Base-by-base conservation (phyloP, 345 rosid genomes). In the Eucalyptus camaldulensis region DNA sequence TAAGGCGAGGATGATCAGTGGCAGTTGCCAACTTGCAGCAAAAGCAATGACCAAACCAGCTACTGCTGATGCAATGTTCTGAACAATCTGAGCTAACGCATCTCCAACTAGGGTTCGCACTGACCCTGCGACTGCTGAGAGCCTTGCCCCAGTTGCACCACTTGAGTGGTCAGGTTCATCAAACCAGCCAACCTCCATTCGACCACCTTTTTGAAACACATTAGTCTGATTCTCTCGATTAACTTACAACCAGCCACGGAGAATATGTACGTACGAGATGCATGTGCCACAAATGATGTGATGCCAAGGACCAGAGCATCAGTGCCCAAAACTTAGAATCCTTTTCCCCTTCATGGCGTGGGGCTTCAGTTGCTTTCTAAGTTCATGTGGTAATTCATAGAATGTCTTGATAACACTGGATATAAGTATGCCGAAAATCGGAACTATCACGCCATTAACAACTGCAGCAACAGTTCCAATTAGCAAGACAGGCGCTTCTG, bases 141-240 rank as follows among this genome's bases (percentile, higher is more conserved):
- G 97, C 88, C 98, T 95, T 27, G 99, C 95, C 80, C 98, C 97
- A 50, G 95, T 93, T 33, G 96, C 91, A 51, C 99, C 96, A 86
- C 96, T 96, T 25, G 99, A 96, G 90, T 97, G 93, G 80, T 92
- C 93, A 25, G 95, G 92, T 69, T 93, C 95, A 90, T 97, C 99
- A 49, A 97, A 97, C 98, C 99, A 97, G 49, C 97, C 92, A 85
- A 96, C 92, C 92, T 97, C 99, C 99, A 96, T 97, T 65, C 89
- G 91, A 97, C 95, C 47, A 94, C 97, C 91, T 94, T 97, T 95
- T 96, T 93, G 62, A 95, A 97, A 88, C 98, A 96, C 89, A 95
- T 89, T 6, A 96, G 81, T 87, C 98, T 91, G 81, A 96, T 92
- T 86, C 98, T 90, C 87, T 93, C 92, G 90, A 97, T 93, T 49